Base-by-base conservation (phyloP, 2,329 filamentous ascomycete species). In the Talaromyces piceae region DNA sequence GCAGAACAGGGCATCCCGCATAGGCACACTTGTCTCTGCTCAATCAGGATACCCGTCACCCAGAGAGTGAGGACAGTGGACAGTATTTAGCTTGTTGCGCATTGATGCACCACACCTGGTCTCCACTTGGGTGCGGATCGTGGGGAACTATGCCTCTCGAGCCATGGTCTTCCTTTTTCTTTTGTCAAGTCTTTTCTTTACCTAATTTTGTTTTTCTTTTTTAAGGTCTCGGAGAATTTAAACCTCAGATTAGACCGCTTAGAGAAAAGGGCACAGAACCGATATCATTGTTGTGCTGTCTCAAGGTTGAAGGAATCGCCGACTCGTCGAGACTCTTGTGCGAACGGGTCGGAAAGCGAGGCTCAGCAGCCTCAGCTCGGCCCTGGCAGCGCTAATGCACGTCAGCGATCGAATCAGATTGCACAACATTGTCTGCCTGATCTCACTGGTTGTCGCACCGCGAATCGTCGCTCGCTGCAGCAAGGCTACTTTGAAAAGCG, bases 381-480 rank as follows among this genome's bases (percentile, higher is more conserved):
- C 47, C 28, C 51, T 50, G 51, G 46, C 37, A 26, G 33, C 47
- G 37, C 51, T 54, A 54, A 54, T 54, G 51, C 51, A 54, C 37
- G 51, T 30, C 18, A 31, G 41, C 41, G 27, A 46, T 43, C 51
- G 44, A 54, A 54, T 54, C 47, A 54, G 51, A 50, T 30, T 9
- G 41, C 31, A 37, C 45, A 30, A 47, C n/a, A 37, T 12, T 28
- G 44, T 27, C 41, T 50, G 45, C 18, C 18, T 12, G 39, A 50
- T 54, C 51, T 50, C 25, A 54, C 51, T 54, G 51, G 51, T 37
- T 45, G 41, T 33, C 12, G 7, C 16, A 5, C 6, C 27, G 30
- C 46, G 45, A 52, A 52, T 52, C 26, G 50, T 25, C 39, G 50
- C n/a, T n/a, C n/a, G n/a, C n/a, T n/a, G n/a, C n/a, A n/a, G n/a